Base-by-base conservation (phyloP, 2,329 filamentous ascomycete species). In the Monosporascus ibericus region DNA sequence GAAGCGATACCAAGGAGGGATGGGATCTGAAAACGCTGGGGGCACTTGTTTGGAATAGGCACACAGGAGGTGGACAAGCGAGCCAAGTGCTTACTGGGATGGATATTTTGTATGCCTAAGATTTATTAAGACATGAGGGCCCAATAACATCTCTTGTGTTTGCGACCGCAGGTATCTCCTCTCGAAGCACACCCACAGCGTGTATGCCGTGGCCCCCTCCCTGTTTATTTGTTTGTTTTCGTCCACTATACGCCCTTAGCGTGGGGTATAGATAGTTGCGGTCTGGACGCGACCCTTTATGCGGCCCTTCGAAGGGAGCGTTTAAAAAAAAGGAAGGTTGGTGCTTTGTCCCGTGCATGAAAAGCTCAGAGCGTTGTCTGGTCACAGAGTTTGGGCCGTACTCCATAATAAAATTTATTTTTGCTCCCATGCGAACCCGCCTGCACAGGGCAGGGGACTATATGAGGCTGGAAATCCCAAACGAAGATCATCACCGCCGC, bases 1-100 rank as follows among this genome's bases (percentile, higher is more conserved):
- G 44, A 52, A 55, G 53, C 56, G 56, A 61, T 61, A 61, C 59
- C 59, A 60, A 52, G 55, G 56, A 52, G 8, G 39, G 50, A 51
- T 52, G 49, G 51, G 49, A 48, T 39, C 52, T 49, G 44, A 48
- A 48, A 44, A 18, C 52, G 49, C 36, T 50, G 49, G 48, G 39
- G 17, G 34, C 40, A 52, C 44, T 48, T 52, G 39, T 42, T 42
- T 42, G 39, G 39, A 42, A 42, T 24, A 42, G 39, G 39, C 22
- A 42, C 39, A 42, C 5, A 8, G n/a, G 39, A 42, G 18, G 37
- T 3, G 17, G 18, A 39, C n/a, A 24, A 42, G 18, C 18, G 39
- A 20, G 39, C 18, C 18, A 42, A 20, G 18, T 42, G 18, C 39
- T 20, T 42, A 24, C 39, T 11, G 39, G 11, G 18, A 20, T 18